These are phyloP conservation scores for Cytospora paraplurivora DNA, from an alignment of 2,329 filamentous ascomycete species.

Conservation along the genomic window DNA sequence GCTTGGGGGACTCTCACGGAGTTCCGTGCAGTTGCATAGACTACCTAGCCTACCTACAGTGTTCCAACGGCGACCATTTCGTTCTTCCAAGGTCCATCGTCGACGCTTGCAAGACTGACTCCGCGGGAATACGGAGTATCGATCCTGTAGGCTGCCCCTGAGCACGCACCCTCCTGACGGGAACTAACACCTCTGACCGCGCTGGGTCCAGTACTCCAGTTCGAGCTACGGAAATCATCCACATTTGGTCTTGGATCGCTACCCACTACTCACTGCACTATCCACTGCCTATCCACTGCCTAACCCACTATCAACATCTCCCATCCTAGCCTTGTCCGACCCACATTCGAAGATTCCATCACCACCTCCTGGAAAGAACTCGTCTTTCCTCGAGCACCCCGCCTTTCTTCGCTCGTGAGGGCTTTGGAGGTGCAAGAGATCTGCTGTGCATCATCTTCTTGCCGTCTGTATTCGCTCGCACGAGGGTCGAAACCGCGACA, in stretches of 20 bases:
- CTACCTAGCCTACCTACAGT: too few species aligned
- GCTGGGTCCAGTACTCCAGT: neutral
- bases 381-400: constrained; percentile 17
- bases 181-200: constrained; percentile 5
- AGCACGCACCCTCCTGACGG: neutral
- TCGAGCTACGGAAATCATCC: neutral
- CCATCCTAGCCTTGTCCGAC: constrained; percentile 17
- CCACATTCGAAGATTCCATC: constrained; percentile 29
- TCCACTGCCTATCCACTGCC: constrained; percentile 13
- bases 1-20: too few species aligned
- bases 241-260: constrained; percentile 7
- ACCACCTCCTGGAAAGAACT: constrained; percentile 12
- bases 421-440: constrained; percentile 7
- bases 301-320: constrained; percentile 6
- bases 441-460: neutral
- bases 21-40: too few species aligned
- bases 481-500: constrained; percentile 17
- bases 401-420: constrained; percentile 24
- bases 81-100: too few species aligned
- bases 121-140: too few species aligned
- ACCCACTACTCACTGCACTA: constrained; percentile 15
- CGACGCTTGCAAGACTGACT: too few species aligned
- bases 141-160: neutral
- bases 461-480: neutral
- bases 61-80: too few species aligned